Conservation (phyloP, 2,329 filamentous ascomycete species). For the Rhexocercosporidium sp. region DNA sequence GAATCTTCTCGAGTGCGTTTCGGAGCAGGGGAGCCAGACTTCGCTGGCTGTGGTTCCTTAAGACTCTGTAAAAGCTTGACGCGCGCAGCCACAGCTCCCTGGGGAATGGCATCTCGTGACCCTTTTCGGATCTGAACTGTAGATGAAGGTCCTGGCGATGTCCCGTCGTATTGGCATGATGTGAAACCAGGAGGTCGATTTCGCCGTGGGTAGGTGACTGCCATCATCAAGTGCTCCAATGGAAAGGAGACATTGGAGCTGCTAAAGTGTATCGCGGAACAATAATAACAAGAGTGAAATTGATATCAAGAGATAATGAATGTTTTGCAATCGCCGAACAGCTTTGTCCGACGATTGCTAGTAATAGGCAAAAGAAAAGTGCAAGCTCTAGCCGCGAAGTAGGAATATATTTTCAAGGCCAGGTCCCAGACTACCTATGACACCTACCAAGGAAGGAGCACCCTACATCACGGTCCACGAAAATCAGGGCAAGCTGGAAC, state of each 20-base stretch:
- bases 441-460: conserved; percentile 23
- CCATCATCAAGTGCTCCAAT: conserved; percentile 9
- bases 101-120: conserved; percentile 36
- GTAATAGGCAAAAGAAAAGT: not conserved
- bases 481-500: not conserved
- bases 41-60: conserved; percentile 32
- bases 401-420: not conserved
- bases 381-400: not conserved
- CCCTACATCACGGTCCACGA: not conserved
- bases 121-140: conserved; percentile 12
- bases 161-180: not conserved
- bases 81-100: conserved; percentile 44
- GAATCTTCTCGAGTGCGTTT: conserved; percentile 34
- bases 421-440: not conserved
- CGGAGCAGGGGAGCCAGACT: conserved; percentile 33
- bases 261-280: not conserved
- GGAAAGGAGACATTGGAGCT: conserved; percentile 1
- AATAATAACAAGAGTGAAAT: conserved; percentile 18
- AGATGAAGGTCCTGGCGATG: not conserved
- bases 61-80: conserved; percentile 42
- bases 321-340: conserved; percentile 15
- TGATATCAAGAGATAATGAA: conserved; percentile 22
- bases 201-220: not conserved
- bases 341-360: conserved; percentile 11
- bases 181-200: not conserved